phyloP scores from a whole-genome alignment of 176 grass and related monocot species.

The Thalia dealbata region DNA sequence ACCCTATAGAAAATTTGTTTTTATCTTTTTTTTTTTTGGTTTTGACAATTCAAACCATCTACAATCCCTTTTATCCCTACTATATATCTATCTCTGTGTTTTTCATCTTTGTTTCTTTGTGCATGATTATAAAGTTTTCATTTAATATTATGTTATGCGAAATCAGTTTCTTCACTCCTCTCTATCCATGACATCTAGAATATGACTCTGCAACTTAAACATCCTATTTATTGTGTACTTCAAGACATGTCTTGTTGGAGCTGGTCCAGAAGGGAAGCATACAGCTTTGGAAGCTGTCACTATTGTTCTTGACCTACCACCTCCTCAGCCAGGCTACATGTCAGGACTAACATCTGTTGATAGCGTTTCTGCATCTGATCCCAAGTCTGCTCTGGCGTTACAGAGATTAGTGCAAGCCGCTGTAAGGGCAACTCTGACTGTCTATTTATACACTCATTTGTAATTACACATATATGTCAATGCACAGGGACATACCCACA shows the following conservation, averaged over 20 bases:
- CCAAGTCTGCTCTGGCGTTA: slow-evolving; percentile 95
- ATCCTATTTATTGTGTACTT: not conserved
- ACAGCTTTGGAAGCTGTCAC: slow-evolving; percentile 97
- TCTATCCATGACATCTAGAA: not conserved
- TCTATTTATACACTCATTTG: slow-evolving; percentile 6
- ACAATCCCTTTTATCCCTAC: not conserved
- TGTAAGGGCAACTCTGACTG: slow-evolving; percentile 38
- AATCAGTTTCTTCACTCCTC: not conserved
- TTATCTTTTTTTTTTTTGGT: not conserved
- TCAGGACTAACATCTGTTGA: slow-evolving; percentile 76
- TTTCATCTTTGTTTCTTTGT: not conserved
- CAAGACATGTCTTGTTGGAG: slow-evolving; percentile 96
- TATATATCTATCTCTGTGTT: not conserved
- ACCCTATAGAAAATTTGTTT: not conserved
- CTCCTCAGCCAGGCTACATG: slow-evolving; percentile 86
- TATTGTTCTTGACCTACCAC: slow-evolving; percentile 94
- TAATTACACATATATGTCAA: not conserved
- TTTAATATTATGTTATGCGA: not conserved
- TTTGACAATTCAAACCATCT: not conserved
- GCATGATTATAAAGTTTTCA: not conserved
- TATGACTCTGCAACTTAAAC: not conserved
- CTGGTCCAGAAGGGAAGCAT: slow-evolving; percentile 98
- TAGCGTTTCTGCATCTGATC: slow-evolving; percentile 89
- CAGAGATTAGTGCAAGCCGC: slow-evolving; percentile 98
- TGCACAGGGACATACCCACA: not conserved